These are phyloP conservation scores for Cerioporus squamosus DNA, from an alignment of 1,284 basidiomycete species.

Conservation along the genomic window DNA sequence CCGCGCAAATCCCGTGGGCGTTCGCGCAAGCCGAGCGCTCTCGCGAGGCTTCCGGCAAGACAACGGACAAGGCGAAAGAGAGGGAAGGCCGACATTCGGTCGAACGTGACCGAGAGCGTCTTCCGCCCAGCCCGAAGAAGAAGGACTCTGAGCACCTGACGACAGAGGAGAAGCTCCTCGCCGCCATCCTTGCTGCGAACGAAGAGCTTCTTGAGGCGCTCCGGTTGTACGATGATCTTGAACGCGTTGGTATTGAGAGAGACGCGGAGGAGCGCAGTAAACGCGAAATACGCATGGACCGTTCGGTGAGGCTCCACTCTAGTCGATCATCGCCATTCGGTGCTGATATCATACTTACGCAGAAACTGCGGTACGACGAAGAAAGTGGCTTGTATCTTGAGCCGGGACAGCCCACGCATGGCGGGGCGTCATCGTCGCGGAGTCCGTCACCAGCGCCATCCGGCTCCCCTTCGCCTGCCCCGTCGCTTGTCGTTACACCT, in stretches of 20 bases:
- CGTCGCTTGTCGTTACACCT: constrained; percentile 37
- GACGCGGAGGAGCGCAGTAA: constrained; percentile 64
- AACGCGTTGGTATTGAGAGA: constrained; percentile 66
- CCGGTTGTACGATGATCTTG: constrained; percentile 65
- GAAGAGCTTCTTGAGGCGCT: constrained; percentile 54
- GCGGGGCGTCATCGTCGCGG: constrained; percentile 42
- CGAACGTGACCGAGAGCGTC: constrained; percentile 19
- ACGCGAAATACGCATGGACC: constrained; percentile 59
- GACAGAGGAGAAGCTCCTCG: constrained; percentile 65
- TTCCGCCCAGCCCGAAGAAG: constrained; percentile 23
- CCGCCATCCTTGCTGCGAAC: constrained; percentile 67
- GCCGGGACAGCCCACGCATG: constrained; percentile 26
- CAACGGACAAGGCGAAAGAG: constrained; percentile 25
- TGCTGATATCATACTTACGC: background rate
- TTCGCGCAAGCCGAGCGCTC: constrained; percentile 71
- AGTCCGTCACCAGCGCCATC: constrained; percentile 44
- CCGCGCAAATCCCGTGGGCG: constrained; percentile 81
- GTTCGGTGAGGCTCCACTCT: constrained; percentile 46
- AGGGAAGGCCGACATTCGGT: constrained; percentile 11
- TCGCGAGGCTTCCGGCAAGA: too few species aligned
- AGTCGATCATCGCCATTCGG: background rate
- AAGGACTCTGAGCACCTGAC: constrained; percentile 50
- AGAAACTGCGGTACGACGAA: constrained; percentile 34
- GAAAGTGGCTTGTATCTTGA: constrained; percentile 20
- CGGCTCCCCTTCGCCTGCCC: constrained; percentile 40